Evolutionary conservation across 2,329 filamentous ascomycete species (phyloP).

Genomic region (Ilyonectria mors-panacis): DNA sequence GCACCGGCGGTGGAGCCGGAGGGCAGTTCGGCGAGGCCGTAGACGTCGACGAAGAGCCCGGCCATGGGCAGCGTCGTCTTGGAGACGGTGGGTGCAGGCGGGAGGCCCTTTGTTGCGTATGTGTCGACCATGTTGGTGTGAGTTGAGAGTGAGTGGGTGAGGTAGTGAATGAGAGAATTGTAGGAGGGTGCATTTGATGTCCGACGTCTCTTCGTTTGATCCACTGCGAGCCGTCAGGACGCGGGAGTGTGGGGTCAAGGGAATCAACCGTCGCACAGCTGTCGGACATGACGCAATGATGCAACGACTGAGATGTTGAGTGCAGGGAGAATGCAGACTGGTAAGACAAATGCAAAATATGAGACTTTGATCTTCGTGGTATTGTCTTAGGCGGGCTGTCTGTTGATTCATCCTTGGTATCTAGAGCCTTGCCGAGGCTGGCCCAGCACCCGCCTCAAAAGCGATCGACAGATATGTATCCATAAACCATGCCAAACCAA

Average conservation of each 20-base stretch:
- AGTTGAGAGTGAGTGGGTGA: conserved; percentile 11
- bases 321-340: too few relatives aligned
- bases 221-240: neutral
- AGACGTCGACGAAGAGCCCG: conserved; percentile 84
- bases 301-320: neutral
- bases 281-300: neutral
- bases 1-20: conserved; percentile 44
- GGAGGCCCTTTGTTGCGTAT: conserved; percentile 55
- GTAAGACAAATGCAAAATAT: too few relatives aligned
- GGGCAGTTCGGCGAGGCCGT: conserved; percentile 83
- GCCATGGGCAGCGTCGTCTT: conserved; percentile 78
- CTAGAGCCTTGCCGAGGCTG: neutral
- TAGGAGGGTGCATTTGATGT: neutral
- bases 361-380: neutral
- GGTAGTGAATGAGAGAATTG: conserved; percentile 28
- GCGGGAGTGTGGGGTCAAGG: neutral
- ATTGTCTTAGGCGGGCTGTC: neutral
- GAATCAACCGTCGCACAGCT: neutral
- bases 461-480: neutral
- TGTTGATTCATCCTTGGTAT: conserved; percentile 1
- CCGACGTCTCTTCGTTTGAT: neutral
- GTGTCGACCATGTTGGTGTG: conserved; percentile 42
- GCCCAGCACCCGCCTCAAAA: neutral
- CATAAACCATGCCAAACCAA: neutral
- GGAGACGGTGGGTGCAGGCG: conserved; percentile 69